Percentiles rank a stretch among this genome's conserved stretches.
Conservation (phyloP, 1,139 yeast genomes). For the Eremothecium gossypii region DNA sequence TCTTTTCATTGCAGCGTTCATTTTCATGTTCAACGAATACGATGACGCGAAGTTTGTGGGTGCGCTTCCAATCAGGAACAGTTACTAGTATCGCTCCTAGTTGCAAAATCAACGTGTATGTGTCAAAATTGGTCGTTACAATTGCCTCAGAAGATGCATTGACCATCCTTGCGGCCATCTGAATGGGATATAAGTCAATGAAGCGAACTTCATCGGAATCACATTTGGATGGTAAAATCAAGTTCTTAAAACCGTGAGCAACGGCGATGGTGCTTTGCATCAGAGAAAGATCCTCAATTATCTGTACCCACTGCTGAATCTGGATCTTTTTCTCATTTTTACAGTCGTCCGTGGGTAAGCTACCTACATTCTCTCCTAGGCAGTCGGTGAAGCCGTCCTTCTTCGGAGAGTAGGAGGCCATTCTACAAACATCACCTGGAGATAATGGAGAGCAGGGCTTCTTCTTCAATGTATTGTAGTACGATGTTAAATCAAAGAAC, state of each 20-base stretch:
- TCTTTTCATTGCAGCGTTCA: constrained; percentile 63
- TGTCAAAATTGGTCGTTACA: constrained; percentile 82
- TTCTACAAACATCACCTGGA: neutral
- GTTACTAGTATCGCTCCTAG: constrained; percentile 87
- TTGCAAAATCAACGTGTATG: constrained; percentile 85
- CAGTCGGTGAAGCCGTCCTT: neutral
- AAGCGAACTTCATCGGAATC: constrained; percentile 25
- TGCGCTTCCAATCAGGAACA: constrained; percentile 83
- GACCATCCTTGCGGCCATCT: constrained; percentile 78
- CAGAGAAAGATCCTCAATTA: constrained; percentile 84
- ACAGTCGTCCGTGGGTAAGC: constrained; percentile 74
- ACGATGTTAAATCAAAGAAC: constrained; percentile 46
- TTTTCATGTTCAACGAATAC: constrained; percentile 74
- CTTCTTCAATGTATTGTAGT: constrained; percentile 7
- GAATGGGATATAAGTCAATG: constrained; percentile 90
- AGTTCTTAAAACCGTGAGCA: constrained; percentile 69
- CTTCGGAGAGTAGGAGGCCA: neutral
- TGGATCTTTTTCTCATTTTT: constrained; percentile 61
- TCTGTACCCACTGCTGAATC: constrained; percentile 81
- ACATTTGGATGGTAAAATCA: constrained; percentile 45
- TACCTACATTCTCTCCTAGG: neutral
- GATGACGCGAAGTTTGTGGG: constrained; percentile 66
- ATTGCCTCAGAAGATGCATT: constrained; percentile 41
- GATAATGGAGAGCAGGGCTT: neutral
- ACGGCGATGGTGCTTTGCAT: constrained; percentile 90